Evolutionary conservation across 1,139 yeast species (phyloP).

Genomic region (Geotrichum reessii): DNA sequence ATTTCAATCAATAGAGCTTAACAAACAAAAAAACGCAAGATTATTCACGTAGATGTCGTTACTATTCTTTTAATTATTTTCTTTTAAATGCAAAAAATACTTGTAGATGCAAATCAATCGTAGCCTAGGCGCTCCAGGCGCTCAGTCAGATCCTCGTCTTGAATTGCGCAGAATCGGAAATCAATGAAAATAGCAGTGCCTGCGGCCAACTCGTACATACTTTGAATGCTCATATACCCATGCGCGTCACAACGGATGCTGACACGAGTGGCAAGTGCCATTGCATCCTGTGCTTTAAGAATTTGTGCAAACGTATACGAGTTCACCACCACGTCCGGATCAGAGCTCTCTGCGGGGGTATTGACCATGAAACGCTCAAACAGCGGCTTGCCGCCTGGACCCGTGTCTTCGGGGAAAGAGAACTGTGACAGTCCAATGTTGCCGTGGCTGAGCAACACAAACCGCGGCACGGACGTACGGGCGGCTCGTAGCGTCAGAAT

Average conservation of each 20-base stretch:
- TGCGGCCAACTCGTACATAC: conserved; percentile 30
- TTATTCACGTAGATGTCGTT: background rate
- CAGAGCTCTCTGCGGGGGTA: conserved; percentile 18
- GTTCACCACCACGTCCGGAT: conserved; percentile 22
- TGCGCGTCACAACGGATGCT: conserved; percentile 32
- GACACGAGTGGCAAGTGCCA: conserved; percentile 31
- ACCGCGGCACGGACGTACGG: conserved; percentile 26
- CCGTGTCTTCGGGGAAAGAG: conserved; percentile 57
- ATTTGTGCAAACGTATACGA: conserved; percentile 29
- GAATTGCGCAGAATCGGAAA: conserved; percentile 30
- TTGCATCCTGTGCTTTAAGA: conserved; percentile 29
- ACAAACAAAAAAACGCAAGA: background rate
- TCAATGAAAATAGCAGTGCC: conserved; percentile 32
- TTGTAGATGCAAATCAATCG: background rate
- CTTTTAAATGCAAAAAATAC: background rate
- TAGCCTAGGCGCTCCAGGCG: background rate
- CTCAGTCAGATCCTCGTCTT: conserved; percentile 18
- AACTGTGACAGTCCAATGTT: conserved; percentile 66
- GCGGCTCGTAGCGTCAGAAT: conserved; percentile 50
- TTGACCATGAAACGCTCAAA: conserved; percentile 45
- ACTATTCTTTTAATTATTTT: too few relatives aligned
- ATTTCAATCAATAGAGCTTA: background rate
- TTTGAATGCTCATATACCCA: conserved; percentile 34
- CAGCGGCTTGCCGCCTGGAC: conserved; percentile 34
- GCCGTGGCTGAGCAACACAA: conserved; percentile 55